phyloP scores from a whole-genome alignment of 2,329 filamentous ascomycete species.

The Pseudogymnoascus sp. region DNA sequence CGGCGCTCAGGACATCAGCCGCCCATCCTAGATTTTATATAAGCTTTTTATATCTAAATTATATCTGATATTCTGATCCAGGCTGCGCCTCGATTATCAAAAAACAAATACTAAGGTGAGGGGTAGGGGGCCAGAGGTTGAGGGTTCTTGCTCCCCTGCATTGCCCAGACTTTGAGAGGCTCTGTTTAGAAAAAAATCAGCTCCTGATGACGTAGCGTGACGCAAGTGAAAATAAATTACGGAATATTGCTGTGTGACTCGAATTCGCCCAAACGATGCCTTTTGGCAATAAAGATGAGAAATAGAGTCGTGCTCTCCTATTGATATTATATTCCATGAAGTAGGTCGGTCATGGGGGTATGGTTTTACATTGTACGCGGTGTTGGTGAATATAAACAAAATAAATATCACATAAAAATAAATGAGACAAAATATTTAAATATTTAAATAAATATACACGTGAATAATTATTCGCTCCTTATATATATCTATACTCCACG shows the following conservation, averaged over 20 bases:
- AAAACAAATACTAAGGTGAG: not conserved
- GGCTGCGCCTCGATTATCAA: not conserved
- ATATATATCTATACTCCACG: not conserved
- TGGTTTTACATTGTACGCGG: not conserved
- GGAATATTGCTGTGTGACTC: not conserved
- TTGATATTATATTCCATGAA: not conserved
- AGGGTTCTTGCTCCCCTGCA: not conserved
- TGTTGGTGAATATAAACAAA: not conserved
- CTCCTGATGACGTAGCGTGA: not conserved
- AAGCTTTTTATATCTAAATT: conserved; percentile 1
- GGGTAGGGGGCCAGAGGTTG: not conserved
- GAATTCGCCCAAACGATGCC: not conserved
- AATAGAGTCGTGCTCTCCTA: not conserved
- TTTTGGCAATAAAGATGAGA: not conserved
- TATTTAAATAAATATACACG: not conserved
- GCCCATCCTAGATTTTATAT: not conserved
- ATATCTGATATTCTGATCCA: not conserved
- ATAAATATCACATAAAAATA: not conserved
- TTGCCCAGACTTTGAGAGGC: not conserved
- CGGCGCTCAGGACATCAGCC: not conserved
- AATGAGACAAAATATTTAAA: not conserved
- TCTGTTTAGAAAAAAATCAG: not conserved
- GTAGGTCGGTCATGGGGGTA: not conserved
- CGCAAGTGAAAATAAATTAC: not conserved
- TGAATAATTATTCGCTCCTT: not conserved